Percentiles rank a stretch among this genome's conserved stretches.
Evolutionary conservation across 1,139 yeast genomes (phyloP).

Genomic region (Schwanniomyces etchellsii): DNA sequence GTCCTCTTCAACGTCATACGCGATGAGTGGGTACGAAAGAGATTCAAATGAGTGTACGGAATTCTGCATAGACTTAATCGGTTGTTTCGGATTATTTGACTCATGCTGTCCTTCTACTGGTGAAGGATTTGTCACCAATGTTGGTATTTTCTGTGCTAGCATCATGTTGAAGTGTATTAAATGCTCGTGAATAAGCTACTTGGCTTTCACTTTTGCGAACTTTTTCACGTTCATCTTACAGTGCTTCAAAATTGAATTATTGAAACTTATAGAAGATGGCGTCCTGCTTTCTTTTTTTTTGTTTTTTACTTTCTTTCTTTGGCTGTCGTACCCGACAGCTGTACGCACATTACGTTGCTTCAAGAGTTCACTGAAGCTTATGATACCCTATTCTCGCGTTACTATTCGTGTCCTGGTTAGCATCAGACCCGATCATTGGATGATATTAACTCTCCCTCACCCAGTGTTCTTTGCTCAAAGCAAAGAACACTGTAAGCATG

Average conservation of each 20-base stretch:
- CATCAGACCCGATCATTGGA: too few relatives aligned
- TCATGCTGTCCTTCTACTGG: constrained; percentile 38
- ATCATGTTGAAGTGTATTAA: constrained; percentile 32
- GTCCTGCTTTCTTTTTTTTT: neutral
- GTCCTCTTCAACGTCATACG: constrained; percentile 3
- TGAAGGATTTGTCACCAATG: constrained; percentile 35
- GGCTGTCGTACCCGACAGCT: too few relatives aligned
- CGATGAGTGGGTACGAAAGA: constrained; percentile 31
- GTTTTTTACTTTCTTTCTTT: neutral
- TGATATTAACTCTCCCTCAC: too few relatives aligned
- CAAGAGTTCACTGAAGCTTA: too few relatives aligned
- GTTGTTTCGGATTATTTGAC: constrained; percentile 39
- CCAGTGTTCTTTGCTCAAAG: too few relatives aligned
- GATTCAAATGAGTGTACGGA: constrained; percentile 39
- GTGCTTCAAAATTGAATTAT: neutral
- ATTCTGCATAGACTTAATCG: constrained; percentile 32
- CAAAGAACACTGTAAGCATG: too few relatives aligned
- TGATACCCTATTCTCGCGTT: too few relatives aligned
- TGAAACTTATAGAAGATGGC: neutral
- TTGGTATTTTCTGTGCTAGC: constrained; percentile 35
- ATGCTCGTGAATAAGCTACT: too few relatives aligned
- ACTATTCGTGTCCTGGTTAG: too few relatives aligned
- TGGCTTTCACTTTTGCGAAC: neutral
- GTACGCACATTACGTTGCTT: too few relatives aligned
- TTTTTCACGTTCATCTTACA: neutral